Conservation (phyloP, 768 basidiomycete genomes). For the Termitomyces sp. region DNA sequence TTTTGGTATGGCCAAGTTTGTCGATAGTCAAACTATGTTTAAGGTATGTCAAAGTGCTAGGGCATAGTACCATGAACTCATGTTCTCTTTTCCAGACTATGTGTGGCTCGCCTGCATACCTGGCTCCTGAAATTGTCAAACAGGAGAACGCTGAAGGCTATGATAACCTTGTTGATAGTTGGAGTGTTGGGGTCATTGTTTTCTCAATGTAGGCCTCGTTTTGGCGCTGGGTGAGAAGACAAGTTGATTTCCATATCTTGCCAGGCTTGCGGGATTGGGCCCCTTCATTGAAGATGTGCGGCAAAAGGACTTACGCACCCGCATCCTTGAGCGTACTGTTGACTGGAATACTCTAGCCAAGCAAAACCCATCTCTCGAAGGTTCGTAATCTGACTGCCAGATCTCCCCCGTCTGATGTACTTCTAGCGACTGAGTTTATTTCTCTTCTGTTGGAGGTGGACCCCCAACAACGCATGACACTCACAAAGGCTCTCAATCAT, state of each 20-base stretch:
- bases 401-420: not conserved
- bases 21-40: constrained; percentile 74
- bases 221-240: not conserved
- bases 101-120: constrained; percentile 92
- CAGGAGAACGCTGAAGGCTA: constrained; percentile 69
- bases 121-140: not conserved
- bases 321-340: constrained; percentile 55
- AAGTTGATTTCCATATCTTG: not conserved
- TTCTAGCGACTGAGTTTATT: constrained; percentile 63
- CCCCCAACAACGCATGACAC: constrained; percentile 67
- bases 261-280: constrained; percentile 68
- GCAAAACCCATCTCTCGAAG: constrained; percentile 30
- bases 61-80: not conserved
- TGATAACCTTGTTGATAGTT: constrained; percentile 87
- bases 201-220: constrained; percentile 67
- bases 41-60: constrained; percentile 42
- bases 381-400: constrained; percentile 33
- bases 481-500: constrained; percentile 66
- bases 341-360: constrained; percentile 55
- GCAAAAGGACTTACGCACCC: constrained; percentile 50
- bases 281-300: constrained; percentile 79
- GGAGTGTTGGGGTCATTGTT: constrained; percentile 94
- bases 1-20: constrained; percentile 92
- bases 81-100: constrained; percentile 55
- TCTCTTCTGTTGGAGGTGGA: constrained; percentile 58